Evolutionary conservation across 495 filamentous ascomycete genomes (phyloP).

Genomic region (Trichoderma erinaceum): DNA sequence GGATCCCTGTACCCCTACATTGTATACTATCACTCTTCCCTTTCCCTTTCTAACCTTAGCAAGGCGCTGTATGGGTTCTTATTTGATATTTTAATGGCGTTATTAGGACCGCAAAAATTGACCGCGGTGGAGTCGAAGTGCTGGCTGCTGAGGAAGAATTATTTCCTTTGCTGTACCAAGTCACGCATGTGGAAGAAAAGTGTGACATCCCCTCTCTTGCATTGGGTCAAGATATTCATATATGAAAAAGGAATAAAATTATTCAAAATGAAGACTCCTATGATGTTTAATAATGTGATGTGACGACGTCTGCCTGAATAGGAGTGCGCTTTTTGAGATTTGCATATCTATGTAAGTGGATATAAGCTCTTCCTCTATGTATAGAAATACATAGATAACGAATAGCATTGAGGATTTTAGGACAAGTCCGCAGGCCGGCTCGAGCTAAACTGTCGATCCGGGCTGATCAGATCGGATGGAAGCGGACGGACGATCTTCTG

Average conservation of each 20-base stretch:
- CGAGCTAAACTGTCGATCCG: neutral
- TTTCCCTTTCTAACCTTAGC: neutral
- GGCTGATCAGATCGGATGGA: neutral
- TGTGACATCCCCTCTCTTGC: conserved; percentile 16
- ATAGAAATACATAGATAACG: too few species aligned
- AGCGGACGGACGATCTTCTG: neutral
- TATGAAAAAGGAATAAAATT: neutral
- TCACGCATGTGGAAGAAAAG: neutral
- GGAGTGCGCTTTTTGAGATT: too few species aligned
- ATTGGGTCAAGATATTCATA: conserved; percentile 5
- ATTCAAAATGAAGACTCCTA: neutral
- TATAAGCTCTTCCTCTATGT: too few species aligned
- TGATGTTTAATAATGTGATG: neutral
- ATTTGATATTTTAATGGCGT: neutral
- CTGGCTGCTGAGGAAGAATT: neutral
- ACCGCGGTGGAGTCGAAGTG: neutral
- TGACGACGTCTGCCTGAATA: neutral
- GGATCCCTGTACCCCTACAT: neutral
- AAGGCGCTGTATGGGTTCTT: conserved; percentile 3
- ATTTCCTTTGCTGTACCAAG: neutral
- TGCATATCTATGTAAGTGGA: too few species aligned
- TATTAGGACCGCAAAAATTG: neutral
- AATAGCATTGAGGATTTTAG: too few species aligned
- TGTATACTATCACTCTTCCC: conserved; percentile 8
- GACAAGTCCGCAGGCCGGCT: neutral